Evolutionary conservation across 306 rosid species (phyloP).

Genomic region (Canavalia gladiata): DNA sequence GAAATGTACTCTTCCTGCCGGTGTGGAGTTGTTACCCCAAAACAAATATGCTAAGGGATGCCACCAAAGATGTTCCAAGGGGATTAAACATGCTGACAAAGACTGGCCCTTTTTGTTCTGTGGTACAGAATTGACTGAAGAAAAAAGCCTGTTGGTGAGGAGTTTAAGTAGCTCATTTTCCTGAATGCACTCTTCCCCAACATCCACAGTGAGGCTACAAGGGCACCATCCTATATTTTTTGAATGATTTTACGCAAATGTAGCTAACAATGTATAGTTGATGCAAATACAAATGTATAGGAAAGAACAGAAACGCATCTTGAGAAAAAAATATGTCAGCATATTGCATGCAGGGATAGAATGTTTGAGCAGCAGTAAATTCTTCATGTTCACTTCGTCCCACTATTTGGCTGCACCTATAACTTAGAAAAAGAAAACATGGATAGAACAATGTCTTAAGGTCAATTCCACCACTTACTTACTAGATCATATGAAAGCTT

Average conservation of each 20-base stretch:
- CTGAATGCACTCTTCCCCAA: background rate
- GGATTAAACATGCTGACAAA: slow-evolving; percentile 58
- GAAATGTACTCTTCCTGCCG: slow-evolving; percentile 54
- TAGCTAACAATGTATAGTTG: background rate
- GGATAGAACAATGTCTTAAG: background rate
- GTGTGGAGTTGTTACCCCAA: slow-evolving; percentile 50
- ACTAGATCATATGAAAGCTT: background rate
- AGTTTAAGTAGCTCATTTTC: too few relatives aligned
- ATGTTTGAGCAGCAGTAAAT: slow-evolving; percentile 83
- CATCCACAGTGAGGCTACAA: background rate
- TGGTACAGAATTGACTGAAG: slow-evolving; percentile 56
- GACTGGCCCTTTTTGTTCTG: slow-evolving; percentile 52
- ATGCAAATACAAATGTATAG: slow-evolving; percentile 25
- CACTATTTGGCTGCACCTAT: slow-evolving; percentile 92
- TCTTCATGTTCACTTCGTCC: slow-evolving; percentile 80
- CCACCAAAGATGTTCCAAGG: slow-evolving; percentile 49
- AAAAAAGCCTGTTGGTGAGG: background rate
- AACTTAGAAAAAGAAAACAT: slow-evolving; percentile 9
- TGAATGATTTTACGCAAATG: background rate
- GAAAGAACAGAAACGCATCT: slow-evolving; percentile 52
- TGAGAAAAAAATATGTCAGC: slow-evolving; percentile 88
- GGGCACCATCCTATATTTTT: background rate
- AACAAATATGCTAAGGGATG: slow-evolving; percentile 49
- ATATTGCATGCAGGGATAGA: slow-evolving; percentile 97
- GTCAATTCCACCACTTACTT: background rate